Evolutionary conservation across 768 basidiomycete species (phyloP).

Genomic region (Psilocybe sp.): DNA sequence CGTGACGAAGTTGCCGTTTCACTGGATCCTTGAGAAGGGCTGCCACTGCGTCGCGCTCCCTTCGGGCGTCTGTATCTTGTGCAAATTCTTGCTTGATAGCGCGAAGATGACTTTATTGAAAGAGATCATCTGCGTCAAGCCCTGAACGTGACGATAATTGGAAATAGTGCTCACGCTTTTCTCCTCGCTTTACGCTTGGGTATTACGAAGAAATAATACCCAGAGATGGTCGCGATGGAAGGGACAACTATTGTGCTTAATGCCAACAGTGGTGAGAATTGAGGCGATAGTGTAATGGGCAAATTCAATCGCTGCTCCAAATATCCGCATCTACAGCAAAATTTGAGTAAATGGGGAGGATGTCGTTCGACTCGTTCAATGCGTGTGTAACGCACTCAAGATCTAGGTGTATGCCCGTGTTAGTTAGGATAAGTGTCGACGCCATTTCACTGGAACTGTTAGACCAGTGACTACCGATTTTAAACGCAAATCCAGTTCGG

Average conservation of each 20-base stretch:
- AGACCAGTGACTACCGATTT: conserved; percentile 38
- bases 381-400: conserved; percentile 55
- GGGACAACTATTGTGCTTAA: conserved; percentile 54
- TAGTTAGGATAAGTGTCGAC: conserved; percentile 40
- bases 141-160: not conserved
- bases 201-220: conserved; percentile 56
- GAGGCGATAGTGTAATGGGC: conserved; percentile 55
- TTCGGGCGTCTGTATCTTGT: conserved; percentile 58
- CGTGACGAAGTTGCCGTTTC: conserved; percentile 57
- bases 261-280: conserved; percentile 43
- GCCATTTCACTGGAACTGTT: conserved; percentile 40
- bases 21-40: conserved; percentile 67
- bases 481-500: conserved; percentile 36
- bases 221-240: conserved; percentile 46
- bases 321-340: conserved; percentile 44
- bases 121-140: not conserved
- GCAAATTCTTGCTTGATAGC: conserved; percentile 63
- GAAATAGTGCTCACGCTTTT: conserved; percentile 40
- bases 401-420: conserved; percentile 47
- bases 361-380: too few species aligned
- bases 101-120: conserved; percentile 54
- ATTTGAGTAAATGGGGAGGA: conserved; percentile 12
- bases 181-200: conserved; percentile 54
- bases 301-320: conserved; percentile 55
- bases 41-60: conserved; percentile 62